These are phyloP conservation scores for Aegilops umbellulata DNA, from an alignment of 176 grass and related monocot genomes.

Conservation along the genomic window DNA sequence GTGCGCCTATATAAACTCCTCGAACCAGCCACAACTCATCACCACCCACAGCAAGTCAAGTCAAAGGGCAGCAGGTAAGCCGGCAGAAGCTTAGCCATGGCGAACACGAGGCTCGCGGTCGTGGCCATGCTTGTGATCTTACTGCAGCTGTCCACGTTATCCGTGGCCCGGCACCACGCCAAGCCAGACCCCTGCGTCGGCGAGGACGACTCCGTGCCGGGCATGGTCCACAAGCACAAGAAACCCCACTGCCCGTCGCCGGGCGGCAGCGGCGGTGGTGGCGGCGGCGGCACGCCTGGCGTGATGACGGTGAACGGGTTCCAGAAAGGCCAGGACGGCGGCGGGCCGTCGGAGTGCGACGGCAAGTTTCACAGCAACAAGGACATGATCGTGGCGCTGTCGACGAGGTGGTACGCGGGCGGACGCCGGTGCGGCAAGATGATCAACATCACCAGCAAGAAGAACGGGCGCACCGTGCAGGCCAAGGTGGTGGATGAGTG, in stretches of 20 bases:
- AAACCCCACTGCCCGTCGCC: constrained; percentile 21
- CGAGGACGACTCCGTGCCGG: background rate
- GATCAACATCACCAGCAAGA: constrained; percentile 25
- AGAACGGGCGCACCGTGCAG: constrained; percentile 14
- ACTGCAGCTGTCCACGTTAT: background rate
- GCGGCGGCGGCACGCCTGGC: background rate
- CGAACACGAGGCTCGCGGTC: background rate
- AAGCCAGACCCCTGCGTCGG: background rate
- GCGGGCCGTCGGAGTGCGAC: constrained; percentile 15
- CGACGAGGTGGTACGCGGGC: constrained; percentile 24
- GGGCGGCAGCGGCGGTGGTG: background rate
- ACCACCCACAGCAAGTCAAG: background rate
- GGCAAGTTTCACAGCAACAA: constrained; percentile 21
- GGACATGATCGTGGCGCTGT: constrained; percentile 28
- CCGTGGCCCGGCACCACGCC: constrained; percentile 1
- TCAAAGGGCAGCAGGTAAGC: background rate
- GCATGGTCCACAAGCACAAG: background rate
- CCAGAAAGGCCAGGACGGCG: background rate
- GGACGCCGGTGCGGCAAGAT: constrained; percentile 14
- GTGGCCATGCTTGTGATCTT: background rate
- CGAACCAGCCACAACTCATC: background rate
- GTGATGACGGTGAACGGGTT: constrained; percentile 35
- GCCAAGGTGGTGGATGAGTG: constrained; percentile 45
- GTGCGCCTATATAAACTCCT: background rate
- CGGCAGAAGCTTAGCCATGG: background rate